phyloP scores from a whole-genome alignment of 805 yeast species.

The Lipomyces sp. region DNA sequence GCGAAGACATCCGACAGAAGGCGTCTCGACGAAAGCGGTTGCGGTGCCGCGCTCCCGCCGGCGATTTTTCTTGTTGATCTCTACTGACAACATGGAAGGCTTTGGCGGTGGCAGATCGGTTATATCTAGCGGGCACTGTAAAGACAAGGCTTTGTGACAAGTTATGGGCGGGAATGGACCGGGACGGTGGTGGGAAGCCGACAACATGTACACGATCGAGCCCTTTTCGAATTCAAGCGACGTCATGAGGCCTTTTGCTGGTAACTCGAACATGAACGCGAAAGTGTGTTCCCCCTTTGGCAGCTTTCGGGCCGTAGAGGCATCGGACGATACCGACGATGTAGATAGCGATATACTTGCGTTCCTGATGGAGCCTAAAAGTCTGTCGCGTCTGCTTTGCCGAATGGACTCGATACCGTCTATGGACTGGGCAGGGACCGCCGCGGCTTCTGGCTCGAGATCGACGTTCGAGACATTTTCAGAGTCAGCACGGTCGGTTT shows the following conservation, averaged over 20 bases:
- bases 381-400: conserved; percentile 2
- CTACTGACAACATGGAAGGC: conserved; percentile 66
- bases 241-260: conserved; percentile 70
- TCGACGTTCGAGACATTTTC: neutral
- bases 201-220: conserved; percentile 68
- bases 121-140: conserved; percentile 78
- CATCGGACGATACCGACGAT: neutral
- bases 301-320: conserved; percentile 9
- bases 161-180: conserved; percentile 37
- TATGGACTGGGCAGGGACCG: neutral
- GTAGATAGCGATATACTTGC: neutral
- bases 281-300: conserved; percentile 78
- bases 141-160: conserved; percentile 63
- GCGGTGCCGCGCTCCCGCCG: conserved; percentile 49
- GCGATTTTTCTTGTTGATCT: conserved; percentile 50
- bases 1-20: conserved; percentile 71
- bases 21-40: conserved; percentile 50
- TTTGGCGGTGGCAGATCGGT: conserved; percentile 66
- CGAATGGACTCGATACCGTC: neutral
- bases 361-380: neutral
- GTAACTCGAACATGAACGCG: conserved; percentile 83
- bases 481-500: neutral
- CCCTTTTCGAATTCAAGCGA: conserved; percentile 85
- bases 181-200: conserved; percentile 49
- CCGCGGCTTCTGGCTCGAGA: neutral